Base-by-base conservation (phyloP, 805 yeast genomes). In the Wickerhamomyces chambardii region DNA sequence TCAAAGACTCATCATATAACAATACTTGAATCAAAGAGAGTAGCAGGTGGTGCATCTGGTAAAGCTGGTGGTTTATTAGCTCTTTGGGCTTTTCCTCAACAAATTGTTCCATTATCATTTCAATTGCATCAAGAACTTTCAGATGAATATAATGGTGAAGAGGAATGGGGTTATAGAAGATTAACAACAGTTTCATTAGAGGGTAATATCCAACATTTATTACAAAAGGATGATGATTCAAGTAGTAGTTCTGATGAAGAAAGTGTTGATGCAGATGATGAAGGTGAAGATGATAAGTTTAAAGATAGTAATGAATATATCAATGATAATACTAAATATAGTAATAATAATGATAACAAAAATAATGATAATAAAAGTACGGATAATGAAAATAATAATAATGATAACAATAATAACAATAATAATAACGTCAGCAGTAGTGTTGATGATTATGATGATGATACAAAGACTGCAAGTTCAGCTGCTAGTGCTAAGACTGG, bases 31-130 rank as follows among this genome's bases (percentile, higher is more conserved):
- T 78, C 90, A 35, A 85, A 84, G 42, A 68, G 95, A 48, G 95
- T 94, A 6, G 98, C 97, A 0, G 95, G 96, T 35, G 97, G 96
- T 32, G 97, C 98, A 15, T 75, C 86, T 29, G 98, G 98, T 36
- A 92, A 90, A 50, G 97, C 98, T 6, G 98, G 97, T 31, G 98
- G 98, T 0, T 66, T 90, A 33, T 61, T 90, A 34, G 97, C 97
- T 2, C 70, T 84, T 17, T 89, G 97, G 95, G 97, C 97, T 0
- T 92, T 92, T 58, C 98, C 98, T 1, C 87, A 82, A 47, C 95
- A 85, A 56, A 75, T 90, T 34, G 97, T 87, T 7, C 92, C 95
- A 0, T 64, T 90, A 36, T 80, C 94, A 32, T 92, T 87, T 61
- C 72, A 74, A 43, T 66, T 90, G 42, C 98, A 90, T 61, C 85